Percentiles rank a stretch among this genome's conserved stretches.
Evolutionary conservation across 441 rosid species (phyloP).

Genomic region (Euphorbia neoarborescens): DNA sequence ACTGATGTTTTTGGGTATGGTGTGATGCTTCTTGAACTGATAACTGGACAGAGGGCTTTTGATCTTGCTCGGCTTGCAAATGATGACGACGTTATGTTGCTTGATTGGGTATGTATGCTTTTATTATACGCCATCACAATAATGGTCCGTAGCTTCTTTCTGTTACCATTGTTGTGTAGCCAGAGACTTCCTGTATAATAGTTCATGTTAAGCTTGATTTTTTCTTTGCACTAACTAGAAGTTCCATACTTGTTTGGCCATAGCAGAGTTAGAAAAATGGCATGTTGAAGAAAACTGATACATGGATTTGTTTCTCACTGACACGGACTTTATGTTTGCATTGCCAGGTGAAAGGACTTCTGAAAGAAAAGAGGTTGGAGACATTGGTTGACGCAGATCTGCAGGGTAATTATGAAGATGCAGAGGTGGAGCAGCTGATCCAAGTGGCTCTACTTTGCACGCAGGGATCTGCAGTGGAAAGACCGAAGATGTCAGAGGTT

Average conservation of each 20-base stretch:
- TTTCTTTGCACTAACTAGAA: not conserved
- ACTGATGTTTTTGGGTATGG: constrained; percentile 77
- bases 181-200: not conserved
- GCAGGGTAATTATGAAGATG: constrained; percentile 19
- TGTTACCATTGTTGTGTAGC: not conserved
- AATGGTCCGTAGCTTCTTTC: not conserved
- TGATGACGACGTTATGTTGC: constrained; percentile 50
- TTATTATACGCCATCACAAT: not conserved
- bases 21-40: constrained; percentile 62
- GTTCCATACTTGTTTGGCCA: not conserved
- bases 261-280: not conserved
- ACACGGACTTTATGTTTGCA: not conserved
- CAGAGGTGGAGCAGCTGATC: constrained; percentile 67
- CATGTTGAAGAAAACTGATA: not conserved
- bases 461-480: constrained; percentile 60
- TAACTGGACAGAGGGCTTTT: constrained; percentile 65
- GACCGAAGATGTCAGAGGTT: constrained; percentile 83
- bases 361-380: constrained; percentile 30
- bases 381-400: constrained; percentile 25
- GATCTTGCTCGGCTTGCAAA: constrained; percentile 60
- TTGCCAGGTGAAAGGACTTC: constrained; percentile 29
- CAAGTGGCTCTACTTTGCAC: constrained; percentile 83
- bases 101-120: constrained; percentile 49
- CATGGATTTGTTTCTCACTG: not conserved
- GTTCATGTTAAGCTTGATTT: not conserved